These are phyloP conservation scores for Wickerhamomyces sp. DNA, from an alignment of 1,139 yeast genomes.

Conservation along the genomic window DNA sequence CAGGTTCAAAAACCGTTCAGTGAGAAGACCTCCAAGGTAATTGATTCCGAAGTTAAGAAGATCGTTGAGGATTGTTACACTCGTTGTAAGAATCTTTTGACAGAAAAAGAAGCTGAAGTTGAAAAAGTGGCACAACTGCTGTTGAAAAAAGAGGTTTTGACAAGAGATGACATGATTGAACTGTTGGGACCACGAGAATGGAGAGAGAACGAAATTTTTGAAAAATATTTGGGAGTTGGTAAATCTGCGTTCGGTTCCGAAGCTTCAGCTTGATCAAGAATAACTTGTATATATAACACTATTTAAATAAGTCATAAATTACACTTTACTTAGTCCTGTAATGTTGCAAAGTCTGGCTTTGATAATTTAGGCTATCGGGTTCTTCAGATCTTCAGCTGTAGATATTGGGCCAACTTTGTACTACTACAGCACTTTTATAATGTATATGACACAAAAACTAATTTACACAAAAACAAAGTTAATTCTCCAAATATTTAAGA, in stretches of 20 bases:
- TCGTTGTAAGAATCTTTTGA: slow-evolving; percentile 61
- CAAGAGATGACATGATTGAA: slow-evolving; percentile 87
- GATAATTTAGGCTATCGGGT: no score
- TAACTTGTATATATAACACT: no score
- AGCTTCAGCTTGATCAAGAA: no score
- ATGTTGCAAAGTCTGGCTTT: no score
- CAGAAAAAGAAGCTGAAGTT: slow-evolving; percentile 68
- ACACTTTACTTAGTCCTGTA: no score
- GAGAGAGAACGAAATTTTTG: slow-evolving; percentile 88
- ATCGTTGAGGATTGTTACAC: slow-evolving; percentile 76
- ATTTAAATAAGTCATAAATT: background rate
- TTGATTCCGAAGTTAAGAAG: slow-evolving; percentile 80
- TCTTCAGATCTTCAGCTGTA: no score
- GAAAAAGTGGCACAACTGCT: slow-evolving; percentile 84
- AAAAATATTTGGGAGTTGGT: slow-evolving; percentile 53
- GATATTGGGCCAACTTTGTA: no score
- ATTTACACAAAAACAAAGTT: no score
- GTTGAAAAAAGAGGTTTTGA: slow-evolving; percentile 75
- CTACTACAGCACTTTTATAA: no score
- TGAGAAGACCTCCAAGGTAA: slow-evolving; percentile 73
- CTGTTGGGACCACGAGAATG: slow-evolving; percentile 86
- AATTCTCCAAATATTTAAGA: no score
- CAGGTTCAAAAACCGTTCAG: slow-evolving; percentile 83
- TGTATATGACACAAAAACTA: no score
- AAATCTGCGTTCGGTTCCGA: slow-evolving; percentile 18